Base-by-base conservation (phyloP, 495 filamentous ascomycete species). In the Xylaria scruposa region DNA sequence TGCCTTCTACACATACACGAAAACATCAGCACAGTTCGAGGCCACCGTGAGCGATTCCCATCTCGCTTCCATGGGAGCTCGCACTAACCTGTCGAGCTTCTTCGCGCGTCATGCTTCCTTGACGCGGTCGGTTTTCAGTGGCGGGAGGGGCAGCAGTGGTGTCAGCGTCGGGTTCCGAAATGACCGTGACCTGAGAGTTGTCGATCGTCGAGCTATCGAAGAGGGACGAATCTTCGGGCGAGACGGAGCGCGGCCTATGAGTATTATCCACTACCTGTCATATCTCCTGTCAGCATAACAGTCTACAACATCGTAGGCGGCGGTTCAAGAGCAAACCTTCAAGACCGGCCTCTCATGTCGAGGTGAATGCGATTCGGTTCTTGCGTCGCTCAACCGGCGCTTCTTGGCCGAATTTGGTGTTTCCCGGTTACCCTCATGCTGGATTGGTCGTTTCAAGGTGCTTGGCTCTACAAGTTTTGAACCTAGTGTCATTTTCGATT, bases 81-180 rank as follows among this genome's bases (percentile, higher is more conserved):
- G 47, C 12, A 75, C 74, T 54, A 77, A 85, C 84, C 76, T 78
- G 77, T 69, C 83, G 76, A 17, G 83, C 79, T 72, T 85, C 79
- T 62, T 83, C 82, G 15, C 84, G 78, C 26, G 81, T 82, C 69
- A 85, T 78, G 29, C 72, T 49, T 36, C 59, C 21, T 17, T 70
- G 67, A 42, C 71, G 70, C 21, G 71, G 60, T 56, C 61, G 69
- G 12, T 19, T 58, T 62, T 64, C 53, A 26, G 74, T 31, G 68
- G 72, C 2, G 62, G 49, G n/a, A 54, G 63, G 53, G 17, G 60
- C 42, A 15, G 68, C 61, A n/a, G 63, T 51, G 24, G 72, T 65
- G 9, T 78, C 71, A 33, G 69, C 54, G 42, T 84, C 82, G 0
- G 81, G 82, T 68, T 83, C 82, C 1, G 83, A 83, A 15, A 85